Evolutionary conservation across 495 filamentous ascomycete species (phyloP).

Genomic region (Friedmanniomyces simplex): DNA sequence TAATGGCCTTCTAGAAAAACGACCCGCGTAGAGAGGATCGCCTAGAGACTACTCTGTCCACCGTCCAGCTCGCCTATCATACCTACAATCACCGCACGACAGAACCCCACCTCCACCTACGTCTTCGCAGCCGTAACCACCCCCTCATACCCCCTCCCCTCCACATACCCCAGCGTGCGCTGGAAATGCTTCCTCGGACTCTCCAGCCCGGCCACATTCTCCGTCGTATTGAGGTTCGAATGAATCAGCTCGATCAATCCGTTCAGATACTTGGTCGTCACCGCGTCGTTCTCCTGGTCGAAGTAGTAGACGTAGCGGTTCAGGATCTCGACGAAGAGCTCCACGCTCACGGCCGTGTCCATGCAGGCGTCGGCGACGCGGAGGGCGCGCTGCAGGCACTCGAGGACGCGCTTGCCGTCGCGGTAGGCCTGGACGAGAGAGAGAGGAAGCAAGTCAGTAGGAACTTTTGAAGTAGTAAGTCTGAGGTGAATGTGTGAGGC

Average conservation of each 20-base stretch:
- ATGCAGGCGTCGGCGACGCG: conserved; percentile 97
- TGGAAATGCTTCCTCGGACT: conserved; percentile 84
- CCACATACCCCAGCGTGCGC: conserved; percentile 87
- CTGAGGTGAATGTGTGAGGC: not conserved
- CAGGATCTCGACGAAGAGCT: conserved; percentile 95
- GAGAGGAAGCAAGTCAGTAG: conserved; percentile 15
- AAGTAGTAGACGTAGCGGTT: conserved; percentile 99
- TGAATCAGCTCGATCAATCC: conserved; percentile 97
- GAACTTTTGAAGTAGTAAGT: conserved; percentile 8
- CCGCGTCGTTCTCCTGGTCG: conserved; percentile 95
- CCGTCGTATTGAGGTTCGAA: conserved; percentile 79
- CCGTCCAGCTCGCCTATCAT: not conserved
- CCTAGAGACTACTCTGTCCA: not conserved
- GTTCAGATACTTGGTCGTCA: conserved; percentile 96
- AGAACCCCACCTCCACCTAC: not conserved
- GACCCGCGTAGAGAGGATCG: too few species aligned
- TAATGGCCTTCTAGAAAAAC: not conserved
- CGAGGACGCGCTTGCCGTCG: conserved; percentile 90
- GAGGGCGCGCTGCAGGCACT: conserved; percentile 90
- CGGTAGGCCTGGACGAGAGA: conserved; percentile 81
- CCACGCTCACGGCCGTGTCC: conserved; percentile 96
- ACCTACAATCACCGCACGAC: not conserved
- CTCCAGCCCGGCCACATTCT: conserved; percentile 71
- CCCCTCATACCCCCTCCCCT: conserved; percentile 83
- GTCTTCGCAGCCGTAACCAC: conserved; percentile 34